Percentiles rank a stretch among this genome's conserved stretches.
Conservation (phyloP, 1,284 basidiomycete species). For the Ceratobasidium sp. region DNA sequence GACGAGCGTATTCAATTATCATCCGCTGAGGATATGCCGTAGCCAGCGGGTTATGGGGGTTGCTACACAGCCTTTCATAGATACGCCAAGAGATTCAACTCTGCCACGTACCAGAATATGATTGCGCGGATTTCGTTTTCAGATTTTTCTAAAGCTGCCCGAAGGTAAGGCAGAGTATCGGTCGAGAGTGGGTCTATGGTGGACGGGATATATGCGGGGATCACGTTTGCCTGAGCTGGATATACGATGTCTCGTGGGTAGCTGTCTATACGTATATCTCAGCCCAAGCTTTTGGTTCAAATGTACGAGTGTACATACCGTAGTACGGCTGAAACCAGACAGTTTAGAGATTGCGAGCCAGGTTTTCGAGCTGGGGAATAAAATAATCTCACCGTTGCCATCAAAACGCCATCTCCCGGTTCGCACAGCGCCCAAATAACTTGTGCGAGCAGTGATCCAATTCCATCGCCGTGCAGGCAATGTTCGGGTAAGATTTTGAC, state of each 20-base stretch:
- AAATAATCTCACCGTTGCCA: conserved; percentile 27
- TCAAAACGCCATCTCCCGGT: conserved; percentile 40
- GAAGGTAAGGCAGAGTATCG: conserved; percentile 9
- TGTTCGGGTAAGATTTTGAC: conserved; percentile 7
- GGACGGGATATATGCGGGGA: conserved; percentile 17
- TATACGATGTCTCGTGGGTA: conserved; percentile 20
- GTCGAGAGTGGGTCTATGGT: conserved; percentile 18
- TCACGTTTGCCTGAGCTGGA: conserved; percentile 34
- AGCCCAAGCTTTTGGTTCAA: background rate
- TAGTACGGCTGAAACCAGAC: conserved; percentile 31
- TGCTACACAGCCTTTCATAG: conserved; percentile 8
- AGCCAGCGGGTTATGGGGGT: conserved; percentile 47
- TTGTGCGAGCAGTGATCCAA: conserved; percentile 17
- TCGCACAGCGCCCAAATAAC: conserved; percentile 33
- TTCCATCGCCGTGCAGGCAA: conserved; percentile 30
- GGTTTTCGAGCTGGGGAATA: too few relatives aligned
- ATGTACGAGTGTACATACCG: background rate
- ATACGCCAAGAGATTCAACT: too few relatives aligned
- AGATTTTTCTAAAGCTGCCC: conserved; percentile 10
- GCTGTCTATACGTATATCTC: background rate
- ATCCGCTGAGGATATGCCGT: conserved; percentile 29
- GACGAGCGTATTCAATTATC: conserved; percentile 26
- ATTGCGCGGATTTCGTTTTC: conserved; percentile 27
- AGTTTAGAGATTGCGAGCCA: background rate
- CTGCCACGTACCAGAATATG: conserved; percentile 23